Evolutionary conservation across 306 rosid species (phyloP).

Genomic region (Betula pendula): DNA sequence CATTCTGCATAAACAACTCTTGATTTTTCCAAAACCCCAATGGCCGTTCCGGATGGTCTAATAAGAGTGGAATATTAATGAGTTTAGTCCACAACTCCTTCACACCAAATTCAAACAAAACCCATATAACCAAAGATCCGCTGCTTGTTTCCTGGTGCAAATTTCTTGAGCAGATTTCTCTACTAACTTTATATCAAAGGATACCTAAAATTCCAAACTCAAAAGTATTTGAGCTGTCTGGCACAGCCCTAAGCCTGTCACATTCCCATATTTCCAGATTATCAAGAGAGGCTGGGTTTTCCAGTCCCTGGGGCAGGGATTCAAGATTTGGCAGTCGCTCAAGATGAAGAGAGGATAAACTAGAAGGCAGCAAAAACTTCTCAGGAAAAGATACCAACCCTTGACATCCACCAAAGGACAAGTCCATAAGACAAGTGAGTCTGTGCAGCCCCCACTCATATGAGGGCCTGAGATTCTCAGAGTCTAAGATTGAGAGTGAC

Average conservation of each 20-base stretch:
- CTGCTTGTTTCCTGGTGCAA: too few species aligned
- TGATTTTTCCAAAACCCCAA: too few species aligned
- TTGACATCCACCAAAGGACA: slow-evolving; percentile 33
- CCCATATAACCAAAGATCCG: too few species aligned
- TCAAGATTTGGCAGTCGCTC: slow-evolving; percentile 32
- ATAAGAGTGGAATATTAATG: too few species aligned
- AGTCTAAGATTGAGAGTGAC: slow-evolving; percentile 27
- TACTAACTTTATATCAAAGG: not conserved
- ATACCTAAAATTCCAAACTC: slow-evolving; percentile 24
- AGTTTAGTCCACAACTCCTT: too few species aligned
- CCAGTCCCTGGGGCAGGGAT: slow-evolving; percentile 29
- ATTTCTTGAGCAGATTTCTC: not conserved
- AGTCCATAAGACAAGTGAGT: slow-evolving; percentile 26
- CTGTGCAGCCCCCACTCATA: slow-evolving; percentile 38
- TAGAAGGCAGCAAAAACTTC: slow-evolving; percentile 34
- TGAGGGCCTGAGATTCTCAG: slow-evolving; percentile 32
- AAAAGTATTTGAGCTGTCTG: slow-evolving; percentile 22
- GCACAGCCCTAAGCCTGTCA: slow-evolving; percentile 15
- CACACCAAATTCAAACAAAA: too few species aligned
- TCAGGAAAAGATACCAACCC: slow-evolving; percentile 32
- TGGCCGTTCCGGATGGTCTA: too few species aligned
- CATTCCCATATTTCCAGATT: slow-evolving; percentile 33
- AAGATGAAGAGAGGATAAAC: slow-evolving; percentile 34
- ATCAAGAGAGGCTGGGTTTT: slow-evolving; percentile 28
- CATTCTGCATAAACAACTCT: too few species aligned